Evolutionary conservation across 306 rosid genomes (phyloP), one percentile per base, ranked within the genome.

Genomic region (Mucuna pruriens): DNA sequence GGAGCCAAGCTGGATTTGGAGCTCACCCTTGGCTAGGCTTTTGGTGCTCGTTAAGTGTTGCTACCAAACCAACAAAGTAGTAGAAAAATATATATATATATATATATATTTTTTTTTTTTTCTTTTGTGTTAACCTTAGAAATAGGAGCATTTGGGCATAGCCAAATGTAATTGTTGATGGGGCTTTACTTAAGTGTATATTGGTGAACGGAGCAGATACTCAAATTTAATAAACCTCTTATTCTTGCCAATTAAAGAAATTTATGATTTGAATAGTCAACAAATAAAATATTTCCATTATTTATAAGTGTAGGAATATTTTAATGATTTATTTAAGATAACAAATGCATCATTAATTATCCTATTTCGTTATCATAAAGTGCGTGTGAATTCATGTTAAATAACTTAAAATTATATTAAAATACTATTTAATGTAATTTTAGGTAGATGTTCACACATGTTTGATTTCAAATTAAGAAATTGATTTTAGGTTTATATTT

Each of bases 11-110:
- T 83, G 7, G 62, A 84, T 61, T 69, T 89, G 81, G 83, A 87
- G 2, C 82, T 87, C 51, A 79, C 79, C 9, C 89, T 89, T 7
- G 88, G 86, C 9, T 57, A 62, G 74, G 26, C 29, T n/a, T 67
- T 34, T 19, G 9, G 0, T 9, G 51, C 6, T 9, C 17, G 12
- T 34, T 16, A 64, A 64, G 3, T 58, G 36, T 17, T 25, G 65
- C 65, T 25, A 58, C 17, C 36, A 5, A 12, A 58, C 38, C 38
- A 25, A 58, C 0, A 25, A 1, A 17, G n/a, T 38, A 11, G 17
- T 23, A 57, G 29, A 5, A 62, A 12, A 4, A 44, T 13, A n/a
- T n/a, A n/a, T n/a, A n/a, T n/a, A n/a, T n/a, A n/a, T n/a, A n/a
- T n/a, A n/a, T n/a, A n/a, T n/a, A n/a, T n/a, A n/a, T n/a, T n/a